Base-by-base conservation (phyloP, 2,329 filamentous ascomycete species). In the Cladorrhinum sp. region DNA sequence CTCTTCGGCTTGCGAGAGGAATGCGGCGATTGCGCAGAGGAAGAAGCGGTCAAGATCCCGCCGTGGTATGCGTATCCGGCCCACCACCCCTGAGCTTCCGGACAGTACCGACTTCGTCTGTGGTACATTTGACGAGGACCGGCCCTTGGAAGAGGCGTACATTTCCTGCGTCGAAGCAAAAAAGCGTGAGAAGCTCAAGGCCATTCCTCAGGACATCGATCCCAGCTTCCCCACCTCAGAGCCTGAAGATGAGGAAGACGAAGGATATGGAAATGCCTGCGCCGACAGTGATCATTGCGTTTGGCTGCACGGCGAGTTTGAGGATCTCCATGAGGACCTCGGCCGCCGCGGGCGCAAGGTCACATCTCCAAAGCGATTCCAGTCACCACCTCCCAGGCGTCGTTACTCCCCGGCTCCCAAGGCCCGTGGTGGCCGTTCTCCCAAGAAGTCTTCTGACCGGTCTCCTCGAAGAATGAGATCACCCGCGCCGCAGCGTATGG, bases 21-120 rank as follows among this genome's bases (percentile, higher is more conserved):
- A 57, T 64, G 71, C 69, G 69, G 74, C 64, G 62, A 70, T 48
- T 55, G 72, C 67, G 50, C 75, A 59, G 54, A 69, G 62, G 67
- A 70, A 60, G 65, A 69, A 61, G 58, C 71, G 27, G n/a, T 41
- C 32, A 23, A 36, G 68, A 62, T 72, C 65, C 64, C 75, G 71
- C 69, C 71, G 67, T 56, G 48, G 65, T 13, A 78, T 81, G 51
- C 85, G 82, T 64, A 85, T 88, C 66, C 87, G 87, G 22, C 82
- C 85, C 41, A 82, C 83, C 23, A 90, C 89, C 1, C 91, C 91
- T 1, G 92, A 96, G 71, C 81, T 99, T 10, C 95, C 95, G 1
- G 95, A 99, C 74, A 97, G 93, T 75, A 98, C 95, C 13, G 95
- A 99, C 74, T 99, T 99, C 67, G 95, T 99, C n/a, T 98, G 95